Evolutionary conservation across 139 green algal genomes (phyloP).

Genomic region (Tetratostichococcus sp.): DNA sequence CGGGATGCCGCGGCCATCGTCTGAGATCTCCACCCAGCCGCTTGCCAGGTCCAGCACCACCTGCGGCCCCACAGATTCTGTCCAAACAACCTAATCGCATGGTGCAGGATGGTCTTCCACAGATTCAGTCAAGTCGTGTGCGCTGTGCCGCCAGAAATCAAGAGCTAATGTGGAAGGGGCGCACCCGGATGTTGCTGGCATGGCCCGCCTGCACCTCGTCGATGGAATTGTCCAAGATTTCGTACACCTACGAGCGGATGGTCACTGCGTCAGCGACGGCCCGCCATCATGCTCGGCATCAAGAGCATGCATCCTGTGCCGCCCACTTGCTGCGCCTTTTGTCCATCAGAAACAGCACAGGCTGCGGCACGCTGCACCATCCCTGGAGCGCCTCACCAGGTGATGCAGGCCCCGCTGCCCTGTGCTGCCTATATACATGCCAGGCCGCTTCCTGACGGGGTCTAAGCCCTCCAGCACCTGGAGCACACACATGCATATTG

Average conservation of each 20-base stretch:
- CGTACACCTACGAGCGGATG: constrained; percentile 69
- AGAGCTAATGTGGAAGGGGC: too few relatives aligned
- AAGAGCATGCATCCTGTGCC: too few relatives aligned
- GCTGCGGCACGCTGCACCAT: too few relatives aligned
- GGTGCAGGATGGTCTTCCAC: too few relatives aligned
- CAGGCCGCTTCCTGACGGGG: constrained; percentile 92
- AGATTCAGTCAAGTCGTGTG: too few relatives aligned
- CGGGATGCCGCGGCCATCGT: constrained; percentile 93
- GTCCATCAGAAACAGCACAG: too few relatives aligned
- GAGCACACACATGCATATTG: background rate
- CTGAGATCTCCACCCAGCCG: constrained; percentile 69
- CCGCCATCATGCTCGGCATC: too few relatives aligned
- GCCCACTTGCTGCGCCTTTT: too few relatives aligned
- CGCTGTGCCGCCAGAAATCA: too few relatives aligned
- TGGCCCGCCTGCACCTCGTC: constrained; percentile 86
- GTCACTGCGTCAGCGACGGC: too few relatives aligned
- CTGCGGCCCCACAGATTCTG: too few relatives aligned
- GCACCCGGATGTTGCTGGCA: constrained; percentile 58
- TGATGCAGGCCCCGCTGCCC: constrained; percentile 89
- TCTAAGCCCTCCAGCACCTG: constrained; percentile 97
- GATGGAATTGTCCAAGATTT: constrained; percentile 97
- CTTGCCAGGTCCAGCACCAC: constrained; percentile 62
- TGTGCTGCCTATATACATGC: constrained; percentile 99
- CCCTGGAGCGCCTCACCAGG: constrained; percentile 47
- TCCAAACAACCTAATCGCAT: too few relatives aligned